Evolutionary conservation across 495 filamentous ascomycete genomes (phyloP).

Genomic region (Lasiosphaeria ovina): DNA sequence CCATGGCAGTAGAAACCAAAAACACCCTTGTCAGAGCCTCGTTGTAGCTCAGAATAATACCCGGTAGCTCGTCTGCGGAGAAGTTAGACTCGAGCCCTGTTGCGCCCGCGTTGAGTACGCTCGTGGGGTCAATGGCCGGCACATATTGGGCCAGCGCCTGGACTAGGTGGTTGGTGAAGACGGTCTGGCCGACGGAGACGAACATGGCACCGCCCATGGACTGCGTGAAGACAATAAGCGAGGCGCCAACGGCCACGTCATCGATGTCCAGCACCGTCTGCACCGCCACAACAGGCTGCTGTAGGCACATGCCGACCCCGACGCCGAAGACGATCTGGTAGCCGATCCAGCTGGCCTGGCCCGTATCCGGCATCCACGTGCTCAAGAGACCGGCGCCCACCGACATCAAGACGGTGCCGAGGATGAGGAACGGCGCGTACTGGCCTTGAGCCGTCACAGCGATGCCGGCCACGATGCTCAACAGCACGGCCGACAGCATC

Average conservation of each 20-base stretch:
- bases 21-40: slow-evolving; percentile 65
- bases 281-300: slow-evolving; percentile 53
- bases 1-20: slow-evolving; percentile 65
- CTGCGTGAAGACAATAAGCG: slow-evolving; percentile 59
- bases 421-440: slow-evolving; percentile 43
- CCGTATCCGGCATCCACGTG: slow-evolving; percentile 45
- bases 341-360: slow-evolving; percentile 56
- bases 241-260: slow-evolving; percentile 57
- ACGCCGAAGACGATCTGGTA: slow-evolving; percentile 47
- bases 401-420: slow-evolving; percentile 49
- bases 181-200: slow-evolving; percentile 53
- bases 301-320: slow-evolving; percentile 60
- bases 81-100: no score
- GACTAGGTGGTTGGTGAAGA: slow-evolving; percentile 51
- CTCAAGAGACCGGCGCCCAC: slow-evolving; percentile 61
- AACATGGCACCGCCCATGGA: slow-evolving; percentile 60
- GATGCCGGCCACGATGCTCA: slow-evolving; percentile 51
- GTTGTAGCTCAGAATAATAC: slow-evolving; percentile 68
- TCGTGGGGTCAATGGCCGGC: not conserved
- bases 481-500: slow-evolving; percentile 55
- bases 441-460: slow-evolving; percentile 15
- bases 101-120: no score
- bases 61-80: slow-evolving; percentile 34
- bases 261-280: slow-evolving; percentile 45
- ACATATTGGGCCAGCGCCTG: no score